A percentile compares a stretch with the other conserved stretches of the same genome.
phyloP scores from a whole-genome alignment of 768 basidiomycete species.

The Lactarius deliciosus region DNA sequence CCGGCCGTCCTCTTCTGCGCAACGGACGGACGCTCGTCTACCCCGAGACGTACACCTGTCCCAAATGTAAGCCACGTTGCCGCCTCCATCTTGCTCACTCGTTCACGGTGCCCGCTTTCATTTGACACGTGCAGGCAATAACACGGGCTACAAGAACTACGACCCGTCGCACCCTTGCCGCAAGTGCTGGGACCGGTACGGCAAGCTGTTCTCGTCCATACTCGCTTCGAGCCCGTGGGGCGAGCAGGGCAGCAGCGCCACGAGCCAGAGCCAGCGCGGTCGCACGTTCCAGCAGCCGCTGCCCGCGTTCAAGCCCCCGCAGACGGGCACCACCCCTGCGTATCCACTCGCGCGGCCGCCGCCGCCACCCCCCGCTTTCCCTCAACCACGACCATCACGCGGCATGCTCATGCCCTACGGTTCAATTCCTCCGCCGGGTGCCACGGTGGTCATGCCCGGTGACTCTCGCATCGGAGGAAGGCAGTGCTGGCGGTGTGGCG shows the following conservation, averaged over 20 bases:
- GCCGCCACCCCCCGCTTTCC: conserved; percentile 5
- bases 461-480: conserved; percentile 70
- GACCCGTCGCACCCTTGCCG: conserved; percentile 69
- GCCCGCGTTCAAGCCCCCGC: conserved; percentile 25
- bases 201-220: conserved; percentile 58
- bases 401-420: conserved; percentile 30
- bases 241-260: not conserved
- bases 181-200: conserved; percentile 73
- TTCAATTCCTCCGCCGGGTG: conserved; percentile 39
- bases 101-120: not conserved
- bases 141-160: conserved; percentile 69
- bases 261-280: conserved; percentile 8
- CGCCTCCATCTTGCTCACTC: not conserved
- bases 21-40: conserved; percentile 68
- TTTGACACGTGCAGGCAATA: conserved; percentile 49
- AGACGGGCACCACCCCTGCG: not conserved
- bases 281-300: conserved; percentile 31
- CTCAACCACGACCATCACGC: not conserved
- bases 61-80: conserved; percentile 54
- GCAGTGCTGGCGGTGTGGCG: conserved; percentile 64
- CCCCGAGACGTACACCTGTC: conserved; percentile 58
- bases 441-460: conserved; percentile 56
- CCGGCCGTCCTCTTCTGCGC: conserved; percentile 66
- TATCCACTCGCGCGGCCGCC: not conserved
- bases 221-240: conserved; percentile 53